Evolutionary conservation across 345 rosid genomes (phyloP).

Genomic region (Erodium maritimum): DNA sequence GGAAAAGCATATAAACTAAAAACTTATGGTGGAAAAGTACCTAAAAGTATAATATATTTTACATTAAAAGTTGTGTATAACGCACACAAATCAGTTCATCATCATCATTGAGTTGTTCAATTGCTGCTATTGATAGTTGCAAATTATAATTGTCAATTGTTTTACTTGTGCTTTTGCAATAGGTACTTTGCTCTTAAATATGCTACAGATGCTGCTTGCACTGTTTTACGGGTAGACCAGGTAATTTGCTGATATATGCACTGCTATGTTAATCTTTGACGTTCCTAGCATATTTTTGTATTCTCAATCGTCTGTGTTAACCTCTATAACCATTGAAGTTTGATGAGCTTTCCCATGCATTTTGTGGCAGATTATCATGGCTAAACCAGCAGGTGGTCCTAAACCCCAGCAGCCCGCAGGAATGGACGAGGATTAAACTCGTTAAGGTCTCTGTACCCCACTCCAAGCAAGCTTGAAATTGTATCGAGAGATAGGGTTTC

Average conservation of each 20-base stretch:
- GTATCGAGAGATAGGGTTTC: background rate
- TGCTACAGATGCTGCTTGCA: conserved; percentile 96
- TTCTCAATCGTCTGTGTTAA: no score
- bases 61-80: no score
- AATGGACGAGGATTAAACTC: conserved; percentile 52
- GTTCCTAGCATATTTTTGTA: no score
- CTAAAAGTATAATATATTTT: no score
- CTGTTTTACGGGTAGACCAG: conserved; percentile 96
- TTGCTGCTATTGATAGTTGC: background rate
- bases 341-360: background rate
- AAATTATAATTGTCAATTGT: background rate
- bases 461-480: background rate
- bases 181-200: conserved; percentile 89
- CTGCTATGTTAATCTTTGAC: no score
- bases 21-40: no score
- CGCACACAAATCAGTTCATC: no score
- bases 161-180: conserved; percentile 21
- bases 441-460: background rate
- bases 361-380: conserved; percentile 73
- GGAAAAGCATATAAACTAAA: no score
- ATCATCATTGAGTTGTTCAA: background rate
- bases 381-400: conserved; percentile 94
- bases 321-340: no score
- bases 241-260: conserved; percentile 16
- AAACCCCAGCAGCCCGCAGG: conserved; percentile 64